Conservation (phyloP, 2,329 filamentous ascomycete species). For the Rhynchosporium agropyri region DNA sequence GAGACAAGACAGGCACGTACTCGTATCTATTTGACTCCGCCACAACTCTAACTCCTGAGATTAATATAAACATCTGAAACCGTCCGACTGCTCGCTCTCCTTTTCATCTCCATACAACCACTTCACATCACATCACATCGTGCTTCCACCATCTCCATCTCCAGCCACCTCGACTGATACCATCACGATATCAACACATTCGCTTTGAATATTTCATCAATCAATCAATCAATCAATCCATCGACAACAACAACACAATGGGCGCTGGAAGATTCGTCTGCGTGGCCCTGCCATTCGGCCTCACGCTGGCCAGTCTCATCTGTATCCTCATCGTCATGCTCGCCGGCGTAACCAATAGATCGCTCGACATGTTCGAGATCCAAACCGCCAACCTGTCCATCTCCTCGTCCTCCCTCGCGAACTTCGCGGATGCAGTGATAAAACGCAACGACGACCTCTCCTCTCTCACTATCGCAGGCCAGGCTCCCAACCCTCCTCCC, state of each 20-base stretch:
- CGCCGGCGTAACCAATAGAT: slow-evolving; percentile 58
- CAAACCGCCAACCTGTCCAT: slow-evolving; percentile 60
- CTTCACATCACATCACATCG: slow-evolving; percentile 3
- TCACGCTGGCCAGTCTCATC: slow-evolving; percentile 77
- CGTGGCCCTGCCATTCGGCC: slow-evolving; percentile 82
- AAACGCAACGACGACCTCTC: slow-evolving; percentile 26
- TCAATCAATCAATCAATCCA: neutral
- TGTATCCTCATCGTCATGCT: slow-evolving; percentile 63
- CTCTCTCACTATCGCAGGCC: slow-evolving; percentile 33
- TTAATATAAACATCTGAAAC: slow-evolving; percentile 10
- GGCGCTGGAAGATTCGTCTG: slow-evolving; percentile 79
- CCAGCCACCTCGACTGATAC: slow-evolving; percentile 1
- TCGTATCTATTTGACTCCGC: slow-evolving; percentile 5
- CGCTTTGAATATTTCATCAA: neutral
- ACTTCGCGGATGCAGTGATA: slow-evolving; percentile 30
- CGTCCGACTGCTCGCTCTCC: neutral
- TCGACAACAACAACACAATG: slow-evolving; percentile 49
- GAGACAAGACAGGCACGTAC: neutral
- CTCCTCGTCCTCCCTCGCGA: slow-evolving; percentile 34
- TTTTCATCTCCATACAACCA: neutral
- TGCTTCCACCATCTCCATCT: neutral
- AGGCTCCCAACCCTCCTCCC: slow-evolving; percentile 28
- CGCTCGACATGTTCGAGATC: slow-evolving; percentile 61
- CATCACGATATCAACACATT: slow-evolving; percentile 13
- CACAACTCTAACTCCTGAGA: slow-evolving; percentile 4